Evolutionary conservation across 1,284 basidiomycete genomes (phyloP), one percentile per base, ranked within the genome.

Genomic region (Microbotryum silenes-acaulis): DNA sequence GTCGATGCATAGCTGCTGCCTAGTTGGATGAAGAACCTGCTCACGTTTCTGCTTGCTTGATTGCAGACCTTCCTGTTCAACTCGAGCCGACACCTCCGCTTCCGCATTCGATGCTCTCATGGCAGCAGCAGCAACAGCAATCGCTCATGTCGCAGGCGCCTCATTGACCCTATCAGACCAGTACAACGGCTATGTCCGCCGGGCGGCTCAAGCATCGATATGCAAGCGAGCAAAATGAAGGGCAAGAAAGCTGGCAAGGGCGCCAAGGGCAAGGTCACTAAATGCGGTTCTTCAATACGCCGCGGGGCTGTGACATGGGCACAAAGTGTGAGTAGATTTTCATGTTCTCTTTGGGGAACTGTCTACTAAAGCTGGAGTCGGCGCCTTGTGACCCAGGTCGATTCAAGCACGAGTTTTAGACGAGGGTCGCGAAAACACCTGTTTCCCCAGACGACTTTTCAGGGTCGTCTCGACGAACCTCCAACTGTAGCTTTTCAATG

Each of bases 271-370:
- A 47, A 46, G 52, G n/a, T 9, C 2, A 25, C 51, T 4, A 20
- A 20, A 3, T 66, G 67, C 42, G 51, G 51, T 68, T 60, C 56
- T 66, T 59, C 42, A 37, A 45, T 14, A 44, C n/a, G 10, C 54
- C 49, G 2, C 45, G 45, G 4, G 60, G 67, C 8, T 68, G 67
- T 56, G 64, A 66, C 33, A 56, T 64, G 60, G 67, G 67, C 1
- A 56, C 57, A 4, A 45, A 48, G 37, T 68, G 67, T 54, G 44
- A 47, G 37, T 68, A 62, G 21, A 4, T 49, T 12, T 23, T 23
- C 27, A 4, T 18, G 2, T 10, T 10, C 1, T 37, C 7, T 18
- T 23, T 42, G 37, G 16, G 37, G 37, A 42, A 16, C 10, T 3
- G 4, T 42, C 2, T 12, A 42, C 16, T 42, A 42, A 42, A 12